A percentile compares a stretch with the other conserved stretches of the same genome.
phyloP scores from a whole-genome alignment of 306 rosid genomes.

The Cyamopsis tetragonoloba region DNA sequence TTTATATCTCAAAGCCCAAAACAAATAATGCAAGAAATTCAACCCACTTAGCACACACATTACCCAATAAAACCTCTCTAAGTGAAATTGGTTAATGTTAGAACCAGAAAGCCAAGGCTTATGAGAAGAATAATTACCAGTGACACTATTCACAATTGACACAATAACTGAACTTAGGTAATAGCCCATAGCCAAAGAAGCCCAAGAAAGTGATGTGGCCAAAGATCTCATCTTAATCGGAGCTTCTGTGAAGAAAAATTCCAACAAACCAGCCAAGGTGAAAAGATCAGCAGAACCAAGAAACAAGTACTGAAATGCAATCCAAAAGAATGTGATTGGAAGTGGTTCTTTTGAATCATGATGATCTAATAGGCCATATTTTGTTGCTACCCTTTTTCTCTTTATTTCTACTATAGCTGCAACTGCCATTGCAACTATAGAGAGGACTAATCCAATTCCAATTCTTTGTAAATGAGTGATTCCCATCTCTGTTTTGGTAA shows the following conservation, averaged over 20 bases:
- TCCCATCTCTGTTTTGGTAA: conserved; percentile 74
- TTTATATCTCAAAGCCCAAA: conserved; percentile 71
- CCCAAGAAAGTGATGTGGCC: conserved; percentile 91
- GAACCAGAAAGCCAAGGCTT: conserved; percentile 71
- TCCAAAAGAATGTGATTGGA: conserved; percentile 84
- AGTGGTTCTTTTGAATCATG: conserved; percentile 42
- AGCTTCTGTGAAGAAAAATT: conserved; percentile 94
- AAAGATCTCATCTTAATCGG: conserved; percentile 79
- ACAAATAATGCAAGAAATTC: conserved; percentile 78
- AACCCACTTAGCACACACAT: conserved; percentile 83
- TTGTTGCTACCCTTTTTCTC: conserved; percentile 58
- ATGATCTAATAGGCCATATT: conserved; percentile 40
- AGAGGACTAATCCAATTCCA: conserved; percentile 70
- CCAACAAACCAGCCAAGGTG: conserved; percentile 83
- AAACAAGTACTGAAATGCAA: conserved; percentile 74
- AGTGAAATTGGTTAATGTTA: conserved; percentile 61
- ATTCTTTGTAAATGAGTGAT: conserved; percentile 79
- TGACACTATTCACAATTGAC: conserved; percentile 60
- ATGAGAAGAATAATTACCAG: conserved; percentile 43
- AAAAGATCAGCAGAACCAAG: conserved; percentile 97
- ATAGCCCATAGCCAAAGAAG: conserved; percentile 81
- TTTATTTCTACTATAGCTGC: conserved; percentile 85
- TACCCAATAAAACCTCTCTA: conserved; percentile 91
- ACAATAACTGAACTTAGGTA: conserved; percentile 76
- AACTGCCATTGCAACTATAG: conserved; percentile 76